Base-by-base conservation (phyloP, 345 rosid species). In the Camelina hispida region DNA sequence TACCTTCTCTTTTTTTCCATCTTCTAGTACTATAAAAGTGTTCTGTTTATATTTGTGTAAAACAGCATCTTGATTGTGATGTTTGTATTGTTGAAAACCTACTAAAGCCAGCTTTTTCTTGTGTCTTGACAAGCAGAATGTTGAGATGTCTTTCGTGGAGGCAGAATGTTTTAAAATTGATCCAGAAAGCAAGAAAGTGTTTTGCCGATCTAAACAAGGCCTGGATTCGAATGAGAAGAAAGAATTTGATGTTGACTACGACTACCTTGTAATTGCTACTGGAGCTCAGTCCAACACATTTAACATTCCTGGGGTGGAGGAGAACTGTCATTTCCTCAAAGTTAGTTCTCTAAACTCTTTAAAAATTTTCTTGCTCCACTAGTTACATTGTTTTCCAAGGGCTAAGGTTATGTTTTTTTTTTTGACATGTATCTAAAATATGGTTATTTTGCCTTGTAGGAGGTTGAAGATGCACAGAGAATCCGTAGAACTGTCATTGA, bases 391-490 rank as follows among this genome's bases (percentile, higher is more conserved):
- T 43, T 44, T 44, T 44, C 17, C 17, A 46, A 46, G 3, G 10
- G 51, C 1, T 46, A 5, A n/a, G n/a, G n/a, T 46, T 46, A 46
- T n/a, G 51, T 6, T n/a, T n/a, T 47, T 32, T 32, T 34, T 34
- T 28, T 28, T 46, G 51, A 16, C 52, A 47, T 47, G 20, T 47
- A 18, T 61, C 18, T 50, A 7, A 22, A 1, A 20, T 22, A 52
- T 52, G 56, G 30, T 28, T 28, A 28, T 28, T 28, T 28, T 22
- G 52, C 2, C 15, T 78, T 34, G 73, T 79, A 94, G 98, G 98
- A 94, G 82, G 88, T 94, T 73, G 98, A 94, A 80, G 98, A 94
- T 81, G 97, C 98, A 40, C 97, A 94, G 67, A 73, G 80, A 70
- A 94, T 94, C 56, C 96, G 98, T 43, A 83, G 81, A 78, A 79